Evolutionary conservation across 495 filamentous ascomycete genomes (phyloP).

Genomic region (Tuber aestivum): DNA sequence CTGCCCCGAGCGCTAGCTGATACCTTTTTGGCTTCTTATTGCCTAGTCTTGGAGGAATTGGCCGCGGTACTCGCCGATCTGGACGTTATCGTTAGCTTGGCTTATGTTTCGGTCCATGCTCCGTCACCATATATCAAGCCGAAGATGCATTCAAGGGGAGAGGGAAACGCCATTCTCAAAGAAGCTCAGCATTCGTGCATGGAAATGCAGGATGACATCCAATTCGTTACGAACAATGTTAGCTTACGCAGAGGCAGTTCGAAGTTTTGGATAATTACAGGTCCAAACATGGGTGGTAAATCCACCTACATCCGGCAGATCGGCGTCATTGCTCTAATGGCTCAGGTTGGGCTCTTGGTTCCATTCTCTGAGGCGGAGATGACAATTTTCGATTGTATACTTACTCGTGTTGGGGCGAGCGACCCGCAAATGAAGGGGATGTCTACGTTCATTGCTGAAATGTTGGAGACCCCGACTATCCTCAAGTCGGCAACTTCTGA

Average conservation of each 20-base stretch:
- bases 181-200: slow-evolving; percentile 96
- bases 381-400: slow-evolving; percentile 95
- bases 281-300: slow-evolving; percentile 99
- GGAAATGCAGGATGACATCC: slow-evolving; percentile 98
- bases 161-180: slow-evolving; percentile 82
- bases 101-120: slow-evolving; percentile 88
- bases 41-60: slow-evolving; percentile 83
- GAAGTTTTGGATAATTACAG: slow-evolving; percentile 94
- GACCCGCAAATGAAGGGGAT: slow-evolving; percentile 97
- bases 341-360: slow-evolving; percentile 94
- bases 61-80: slow-evolving; percentile 87
- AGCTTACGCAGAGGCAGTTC: slow-evolving; percentile 70
- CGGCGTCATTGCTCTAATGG: slow-evolving; percentile 95
- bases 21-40: slow-evolving; percentile 63
- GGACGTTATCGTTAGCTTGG: slow-evolving; percentile 93
- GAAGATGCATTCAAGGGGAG: slow-evolving; percentile 82
- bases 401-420: slow-evolving; percentile 89
- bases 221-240: slow-evolving; percentile 98
- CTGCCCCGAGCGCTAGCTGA: slow-evolving; percentile 10
- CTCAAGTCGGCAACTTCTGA: slow-evolving; percentile 93
- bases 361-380: slow-evolving; percentile 84
- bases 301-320: slow-evolving; percentile 98
- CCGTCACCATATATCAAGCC: slow-evolving; percentile 86
- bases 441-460: slow-evolving; percentile 99
- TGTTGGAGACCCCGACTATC: slow-evolving; percentile 98